phyloP scores from a whole-genome alignment of 257 asterid genomes.

The Solanum microdontum region DNA sequence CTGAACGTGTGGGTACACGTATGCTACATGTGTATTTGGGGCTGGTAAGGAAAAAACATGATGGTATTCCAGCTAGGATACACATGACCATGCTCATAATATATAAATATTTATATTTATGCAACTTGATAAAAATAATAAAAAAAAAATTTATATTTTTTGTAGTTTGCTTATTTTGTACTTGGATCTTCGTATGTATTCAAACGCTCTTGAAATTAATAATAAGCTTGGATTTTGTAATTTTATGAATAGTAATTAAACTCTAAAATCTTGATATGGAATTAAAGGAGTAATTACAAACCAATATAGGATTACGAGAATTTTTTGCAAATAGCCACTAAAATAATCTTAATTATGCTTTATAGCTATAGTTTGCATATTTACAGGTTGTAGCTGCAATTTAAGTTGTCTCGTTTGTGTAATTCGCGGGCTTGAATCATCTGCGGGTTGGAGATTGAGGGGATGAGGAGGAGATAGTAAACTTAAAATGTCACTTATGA shows the following conservation, averaged over 20 bases:
- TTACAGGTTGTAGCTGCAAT: too few relatives aligned
- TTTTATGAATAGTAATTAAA: too few relatives aligned
- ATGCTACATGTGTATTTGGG: background rate
- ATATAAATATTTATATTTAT: background rate
- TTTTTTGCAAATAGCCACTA: too few relatives aligned
- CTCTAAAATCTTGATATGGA: background rate
- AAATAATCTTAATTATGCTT: too few relatives aligned
- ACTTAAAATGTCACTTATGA: too few relatives aligned
- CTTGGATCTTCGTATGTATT: background rate
- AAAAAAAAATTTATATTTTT: too few relatives aligned
- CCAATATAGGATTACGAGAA: fast-evolving
- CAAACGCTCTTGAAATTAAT: background rate
- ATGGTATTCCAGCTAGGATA: background rate
- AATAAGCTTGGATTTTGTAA: background rate
- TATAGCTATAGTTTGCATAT: too few relatives aligned
- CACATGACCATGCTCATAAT: background rate
- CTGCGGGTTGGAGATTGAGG: too few relatives aligned
- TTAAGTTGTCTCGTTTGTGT: too few relatives aligned
- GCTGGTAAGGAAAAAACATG: background rate
- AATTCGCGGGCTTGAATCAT: too few relatives aligned
- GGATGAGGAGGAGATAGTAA: background rate
- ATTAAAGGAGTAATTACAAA: too few relatives aligned
- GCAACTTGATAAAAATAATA: background rate
- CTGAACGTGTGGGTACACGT: constrained; percentile 22
- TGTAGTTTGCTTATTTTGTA: background rate